A percentile compares a stretch with the other conserved stretches of the same genome.
These are phyloP conservation scores for Talinum fruticosum DNA, from an alignment of 148 eudicot species.

Conservation along the genomic window DNA sequence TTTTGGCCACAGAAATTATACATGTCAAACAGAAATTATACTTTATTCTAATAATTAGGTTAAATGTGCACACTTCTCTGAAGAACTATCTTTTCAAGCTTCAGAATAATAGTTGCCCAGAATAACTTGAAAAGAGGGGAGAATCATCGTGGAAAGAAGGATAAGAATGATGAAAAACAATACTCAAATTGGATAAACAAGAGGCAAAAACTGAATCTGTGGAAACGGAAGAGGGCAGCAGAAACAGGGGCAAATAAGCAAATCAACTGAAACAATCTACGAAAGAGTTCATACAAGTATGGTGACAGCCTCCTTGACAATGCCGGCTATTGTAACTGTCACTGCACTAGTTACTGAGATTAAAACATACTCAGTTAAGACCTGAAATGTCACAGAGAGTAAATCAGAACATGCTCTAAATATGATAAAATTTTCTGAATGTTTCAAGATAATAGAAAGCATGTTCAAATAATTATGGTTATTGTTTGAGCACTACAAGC, in stretches of 20 bases:
- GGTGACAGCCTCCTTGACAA: conserved; percentile 97
- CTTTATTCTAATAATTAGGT: too few species aligned
- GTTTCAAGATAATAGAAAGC: background rate
- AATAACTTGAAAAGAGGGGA: background rate
- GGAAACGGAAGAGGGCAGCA: background rate
- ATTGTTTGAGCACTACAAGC: background rate
- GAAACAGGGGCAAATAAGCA: background rate
- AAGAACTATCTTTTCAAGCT: too few species aligned
- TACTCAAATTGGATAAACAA: background rate
- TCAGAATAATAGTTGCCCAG: background rate
- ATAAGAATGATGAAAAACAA: background rate
- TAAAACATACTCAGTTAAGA: conserved; percentile 82
- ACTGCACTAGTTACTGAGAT: conserved; percentile 96
- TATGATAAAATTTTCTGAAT: conserved; percentile 2
- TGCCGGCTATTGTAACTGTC: conserved; percentile 93
- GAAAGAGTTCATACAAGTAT: conserved; percentile 55
- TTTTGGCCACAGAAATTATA: too few species aligned
- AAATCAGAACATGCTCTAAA: conserved; percentile 1
- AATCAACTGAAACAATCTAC: background rate
- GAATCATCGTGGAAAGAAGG: background rate
- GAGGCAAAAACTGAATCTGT: background rate
- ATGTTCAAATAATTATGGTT: background rate
- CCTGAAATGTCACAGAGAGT: conserved; percentile 44
- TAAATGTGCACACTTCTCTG: too few species aligned
- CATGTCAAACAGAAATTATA: too few species aligned